These are phyloP conservation scores for Chlorella sp. DNA, from an alignment of 139 green algal species.

Conservation along the genomic window DNA sequence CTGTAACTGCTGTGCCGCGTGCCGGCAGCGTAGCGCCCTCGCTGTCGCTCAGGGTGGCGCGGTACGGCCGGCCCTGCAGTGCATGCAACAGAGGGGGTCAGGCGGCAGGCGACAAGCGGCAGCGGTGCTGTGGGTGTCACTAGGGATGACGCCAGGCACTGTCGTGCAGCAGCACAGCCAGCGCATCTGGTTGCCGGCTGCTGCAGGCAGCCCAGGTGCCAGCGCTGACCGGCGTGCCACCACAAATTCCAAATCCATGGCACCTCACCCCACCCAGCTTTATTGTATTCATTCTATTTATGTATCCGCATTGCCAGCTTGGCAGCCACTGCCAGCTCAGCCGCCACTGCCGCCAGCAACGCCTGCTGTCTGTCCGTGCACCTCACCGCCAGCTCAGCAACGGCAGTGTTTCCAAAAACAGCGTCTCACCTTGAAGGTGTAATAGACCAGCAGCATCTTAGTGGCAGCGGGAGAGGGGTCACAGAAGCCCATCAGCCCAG, in stretches of 20 bases:
- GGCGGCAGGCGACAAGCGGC: not conserved
- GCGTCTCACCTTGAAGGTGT: conserved; percentile 27
- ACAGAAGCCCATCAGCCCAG: conserved; percentile 68
- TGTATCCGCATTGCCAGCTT: no score
- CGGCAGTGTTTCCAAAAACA: no score
- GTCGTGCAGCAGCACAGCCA: not conserved
- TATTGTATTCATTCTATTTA: no score
- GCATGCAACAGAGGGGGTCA: not conserved
- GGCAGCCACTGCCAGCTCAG: no score
- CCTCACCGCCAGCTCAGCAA: no score
- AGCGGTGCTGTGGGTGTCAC: no score
- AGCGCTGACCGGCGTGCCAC: no score
- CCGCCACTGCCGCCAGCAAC: no score
- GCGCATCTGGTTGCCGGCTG: not conserved
- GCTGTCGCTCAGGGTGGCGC: conserved; percentile 8
- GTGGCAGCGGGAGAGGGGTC: conserved; percentile 45
- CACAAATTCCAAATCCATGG: no score
- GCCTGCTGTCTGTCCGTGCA: no score
- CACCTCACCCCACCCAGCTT: no score
- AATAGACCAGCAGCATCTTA: conserved; percentile 61
- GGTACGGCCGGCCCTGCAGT: conserved; percentile 24
- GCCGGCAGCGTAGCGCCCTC: conserved; percentile 17
- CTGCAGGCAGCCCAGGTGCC: no score
- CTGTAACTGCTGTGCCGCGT: not conserved
- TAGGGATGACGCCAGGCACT: not conserved